Evolutionary conservation across 2,329 filamentous ascomycete genomes (phyloP).

Genomic region (Fusarium sp.): DNA sequence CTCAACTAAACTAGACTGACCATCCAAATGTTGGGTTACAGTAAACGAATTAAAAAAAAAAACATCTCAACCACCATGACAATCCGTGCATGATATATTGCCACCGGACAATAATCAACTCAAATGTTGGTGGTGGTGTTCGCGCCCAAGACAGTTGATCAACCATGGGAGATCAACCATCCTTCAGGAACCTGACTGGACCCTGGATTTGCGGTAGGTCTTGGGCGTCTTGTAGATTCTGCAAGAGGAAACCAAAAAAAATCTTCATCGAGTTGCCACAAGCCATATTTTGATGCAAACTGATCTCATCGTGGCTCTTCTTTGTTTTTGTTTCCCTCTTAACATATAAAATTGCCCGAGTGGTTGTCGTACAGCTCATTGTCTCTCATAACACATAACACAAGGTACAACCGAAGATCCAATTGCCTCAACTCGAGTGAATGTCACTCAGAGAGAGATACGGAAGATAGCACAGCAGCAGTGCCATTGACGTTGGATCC

Average conservation of each 20-base stretch:
- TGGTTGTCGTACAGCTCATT: slow-evolving; percentile 7
- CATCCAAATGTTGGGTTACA: slow-evolving; percentile 11
- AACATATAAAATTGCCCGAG: slow-evolving; percentile 2
- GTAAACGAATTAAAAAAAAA: background rate
- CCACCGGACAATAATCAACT: slow-evolving; percentile 26
- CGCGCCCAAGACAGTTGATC: slow-evolving; percentile 12
- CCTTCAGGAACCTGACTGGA: slow-evolving; percentile 22
- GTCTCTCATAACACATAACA: background rate
- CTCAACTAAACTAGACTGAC: background rate
- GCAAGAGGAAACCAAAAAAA: slow-evolving; percentile 9
- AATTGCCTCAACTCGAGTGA: slow-evolving; percentile 16
- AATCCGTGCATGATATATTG: slow-evolving; percentile 20
- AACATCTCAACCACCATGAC: slow-evolving; percentile 17
- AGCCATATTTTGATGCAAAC: background rate
- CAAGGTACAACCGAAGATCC: slow-evolving; percentile 5
- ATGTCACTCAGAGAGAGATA: slow-evolving; percentile 19
- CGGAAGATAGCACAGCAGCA: slow-evolving; percentile 9
- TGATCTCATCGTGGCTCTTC: slow-evolving; percentile 3
- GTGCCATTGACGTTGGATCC: background rate
- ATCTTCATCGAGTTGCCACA: slow-evolving; percentile 32
- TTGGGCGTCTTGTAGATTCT: slow-evolving; percentile 5
- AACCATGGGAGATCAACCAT: slow-evolving; percentile 33
- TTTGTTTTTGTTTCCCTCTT: background rate
- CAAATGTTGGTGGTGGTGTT: slow-evolving; percentile 3
- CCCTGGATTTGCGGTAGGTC: slow-evolving; percentile 21